Evolutionary conservation across 768 basidiomycete genomes (phyloP).

Genomic region (Asterophora lycoperdoides): DNA sequence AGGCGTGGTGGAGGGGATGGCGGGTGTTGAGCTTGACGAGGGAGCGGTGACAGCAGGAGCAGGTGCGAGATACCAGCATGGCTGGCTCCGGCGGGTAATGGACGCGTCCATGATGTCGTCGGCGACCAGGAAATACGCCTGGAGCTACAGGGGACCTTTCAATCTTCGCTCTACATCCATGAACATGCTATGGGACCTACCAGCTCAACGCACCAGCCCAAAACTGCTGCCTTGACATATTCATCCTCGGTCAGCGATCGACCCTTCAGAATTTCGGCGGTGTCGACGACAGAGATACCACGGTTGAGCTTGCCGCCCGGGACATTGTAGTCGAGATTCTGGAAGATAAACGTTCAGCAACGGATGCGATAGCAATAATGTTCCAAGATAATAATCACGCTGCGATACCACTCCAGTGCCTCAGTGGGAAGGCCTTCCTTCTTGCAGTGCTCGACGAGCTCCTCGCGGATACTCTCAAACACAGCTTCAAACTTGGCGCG

Average conservation of each 20-base stretch:
- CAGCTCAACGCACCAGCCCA: slow-evolving; percentile 96
- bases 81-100: slow-evolving; percentile 89
- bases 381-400: slow-evolving; percentile 43
- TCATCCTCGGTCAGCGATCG: slow-evolving; percentile 70
- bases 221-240: slow-evolving; percentile 81
- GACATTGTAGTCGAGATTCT: slow-evolving; percentile 93
- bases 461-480: slow-evolving; percentile 68
- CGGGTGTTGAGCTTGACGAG: slow-evolving; percentile 6
- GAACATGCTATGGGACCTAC: slow-evolving; percentile 40
- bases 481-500: slow-evolving; percentile 68
- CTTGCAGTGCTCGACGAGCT: slow-evolving; percentile 67
- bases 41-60: slow-evolving; percentile 19
- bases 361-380: neutral
- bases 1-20: neutral
- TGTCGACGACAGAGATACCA: slow-evolving; percentile 94
- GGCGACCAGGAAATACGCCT: slow-evolving; percentile 95
- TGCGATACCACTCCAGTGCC: slow-evolving; percentile 79
- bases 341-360: neutral
- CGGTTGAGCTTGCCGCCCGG: slow-evolving; percentile 96
- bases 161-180: neutral
- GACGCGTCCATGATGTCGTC: slow-evolving; percentile 98
- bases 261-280: slow-evolving; percentile 82
- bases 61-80: slow-evolving; percentile 80
- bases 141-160: slow-evolving; percentile 52
- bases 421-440: slow-evolving; percentile 78